A percentile compares a stretch with the other conserved stretches of the same genome.
These are phyloP conservation scores for Prunus kanzakura DNA, from an alignment of 306 rosid species.

Conservation along the genomic window DNA sequence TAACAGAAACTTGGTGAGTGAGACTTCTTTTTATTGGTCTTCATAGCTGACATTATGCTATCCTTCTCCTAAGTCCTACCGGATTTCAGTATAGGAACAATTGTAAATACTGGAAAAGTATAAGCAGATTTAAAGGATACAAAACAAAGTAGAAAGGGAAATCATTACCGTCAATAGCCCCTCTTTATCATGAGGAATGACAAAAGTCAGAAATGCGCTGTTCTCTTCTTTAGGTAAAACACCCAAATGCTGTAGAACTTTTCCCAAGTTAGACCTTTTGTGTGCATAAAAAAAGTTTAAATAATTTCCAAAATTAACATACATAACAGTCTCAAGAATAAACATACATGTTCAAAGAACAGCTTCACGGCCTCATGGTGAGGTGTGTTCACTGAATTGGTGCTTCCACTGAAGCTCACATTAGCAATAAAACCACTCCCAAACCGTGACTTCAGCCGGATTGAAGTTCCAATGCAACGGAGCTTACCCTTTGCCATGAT, in stretches of 20 bases:
- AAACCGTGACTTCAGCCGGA: conserved; percentile 78
- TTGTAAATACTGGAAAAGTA: neutral
- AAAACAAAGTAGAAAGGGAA: neutral
- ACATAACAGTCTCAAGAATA: conserved; percentile 23
- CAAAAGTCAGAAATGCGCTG: conserved; percentile 57
- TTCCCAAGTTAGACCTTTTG: conserved; percentile 21
- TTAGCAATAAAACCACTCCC: conserved; percentile 83
- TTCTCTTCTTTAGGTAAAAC: conserved; percentile 81
- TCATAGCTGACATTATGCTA: neutral
- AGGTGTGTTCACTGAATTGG: conserved; percentile 24
- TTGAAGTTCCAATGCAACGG: conserved; percentile 84
- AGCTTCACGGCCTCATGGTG: conserved; percentile 62
- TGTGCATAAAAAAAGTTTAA: conserved; percentile 14
- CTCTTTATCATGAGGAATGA: conserved; percentile 86
- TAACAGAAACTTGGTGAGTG: too few relatives aligned
- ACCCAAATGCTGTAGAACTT: conserved; percentile 62
- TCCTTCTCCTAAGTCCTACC: neutral
- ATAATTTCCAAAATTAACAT: conserved; percentile 30
- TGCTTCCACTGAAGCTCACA: conserved; percentile 55
- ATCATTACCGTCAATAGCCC: conserved; percentile 48
- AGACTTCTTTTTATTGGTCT: too few relatives aligned
- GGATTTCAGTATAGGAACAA: neutral
- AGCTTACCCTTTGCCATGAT: conserved; percentile 97
- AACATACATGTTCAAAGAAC: conserved; percentile 44
- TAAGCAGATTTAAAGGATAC: neutral